Conservation (phyloP, 768 basidiomycete species). For the Amyloporia xantha region DNA sequence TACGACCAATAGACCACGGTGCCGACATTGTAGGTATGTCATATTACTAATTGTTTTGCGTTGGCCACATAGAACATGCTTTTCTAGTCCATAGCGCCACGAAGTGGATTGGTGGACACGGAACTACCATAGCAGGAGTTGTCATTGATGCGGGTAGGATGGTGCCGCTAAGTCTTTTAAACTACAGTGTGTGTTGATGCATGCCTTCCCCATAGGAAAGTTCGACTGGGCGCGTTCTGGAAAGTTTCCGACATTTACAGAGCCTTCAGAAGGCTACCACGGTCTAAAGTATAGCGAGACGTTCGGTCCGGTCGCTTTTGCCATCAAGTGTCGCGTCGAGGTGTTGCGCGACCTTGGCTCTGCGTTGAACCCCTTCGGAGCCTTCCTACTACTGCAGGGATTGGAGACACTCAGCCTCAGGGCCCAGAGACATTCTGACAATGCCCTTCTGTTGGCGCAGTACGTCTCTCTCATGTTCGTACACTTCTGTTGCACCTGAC, state of each 20-base stretch:
- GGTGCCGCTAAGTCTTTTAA: background rate
- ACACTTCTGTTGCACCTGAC: background rate
- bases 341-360: conserved; percentile 65
- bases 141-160: conserved; percentile 61
- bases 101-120: conserved; percentile 83
- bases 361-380: conserved; percentile 63
- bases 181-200: background rate
- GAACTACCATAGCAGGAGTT: conserved; percentile 73
- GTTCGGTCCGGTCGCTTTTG: conserved; percentile 59
- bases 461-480: conserved; percentile 17
- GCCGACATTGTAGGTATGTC: conserved; percentile 67
- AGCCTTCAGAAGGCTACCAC: conserved; percentile 72
- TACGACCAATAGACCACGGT: conserved; percentile 67
- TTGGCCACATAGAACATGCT: background rate
- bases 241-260: conserved; percentile 68
- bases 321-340: conserved; percentile 57
- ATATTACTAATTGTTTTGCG: background rate
- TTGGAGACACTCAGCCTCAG: conserved; percentile 72
- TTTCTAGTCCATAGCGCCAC: conserved; percentile 63
- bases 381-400: conserved; percentile 70
- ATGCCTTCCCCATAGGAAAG: conserved; percentile 40
- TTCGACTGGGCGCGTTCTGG: conserved; percentile 69
- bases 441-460: conserved; percentile 63
- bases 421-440: conserved; percentile 63
- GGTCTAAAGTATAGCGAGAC: conserved; percentile 60